These are phyloP conservation scores for Amanita polypyramis DNA, from an alignment of 768 basidiomycete species.

Conservation along the genomic window DNA sequence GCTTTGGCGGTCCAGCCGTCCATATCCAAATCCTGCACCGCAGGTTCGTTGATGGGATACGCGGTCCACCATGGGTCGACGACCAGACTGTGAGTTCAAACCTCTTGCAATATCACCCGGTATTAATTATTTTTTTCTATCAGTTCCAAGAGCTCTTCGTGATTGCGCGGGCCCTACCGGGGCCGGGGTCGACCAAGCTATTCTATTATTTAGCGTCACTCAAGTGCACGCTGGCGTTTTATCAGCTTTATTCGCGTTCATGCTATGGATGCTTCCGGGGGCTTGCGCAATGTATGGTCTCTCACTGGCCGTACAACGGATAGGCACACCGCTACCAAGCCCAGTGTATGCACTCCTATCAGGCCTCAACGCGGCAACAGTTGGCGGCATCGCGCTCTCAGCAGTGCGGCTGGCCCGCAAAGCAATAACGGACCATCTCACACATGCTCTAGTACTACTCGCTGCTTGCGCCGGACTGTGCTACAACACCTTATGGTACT, in stretches of 20 bases:
- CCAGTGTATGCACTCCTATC: conserved; percentile 40
- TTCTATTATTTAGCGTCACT: conserved; percentile 37
- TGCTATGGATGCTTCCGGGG: conserved; percentile 37
- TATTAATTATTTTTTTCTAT: conserved; percentile 10
- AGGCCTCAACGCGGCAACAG: conserved; percentile 43
- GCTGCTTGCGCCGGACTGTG: conserved; percentile 37
- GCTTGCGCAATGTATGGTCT: conserved; percentile 37
- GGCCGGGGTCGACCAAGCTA: conserved; percentile 38
- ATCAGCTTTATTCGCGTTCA: conserved; percentile 30
- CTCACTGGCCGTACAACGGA: conserved; percentile 29
- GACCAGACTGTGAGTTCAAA: conserved; percentile 25
- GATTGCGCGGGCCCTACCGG: conserved; percentile 35
- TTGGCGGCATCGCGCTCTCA: conserved; percentile 42
- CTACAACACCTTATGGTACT: conserved; percentile 43
- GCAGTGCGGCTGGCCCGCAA: conserved; percentile 35
- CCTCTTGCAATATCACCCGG: background rate
- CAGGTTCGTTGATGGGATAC: conserved; percentile 25
- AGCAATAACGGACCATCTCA: conserved; percentile 34
- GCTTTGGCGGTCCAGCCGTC: conserved; percentile 40
- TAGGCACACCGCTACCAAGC: conserved; percentile 31
- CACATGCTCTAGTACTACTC: conserved; percentile 29
- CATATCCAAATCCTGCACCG: conserved; percentile 37
- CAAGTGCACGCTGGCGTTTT: conserved; percentile 30
- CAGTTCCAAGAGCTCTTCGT: conserved; percentile 39
- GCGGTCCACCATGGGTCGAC: conserved; percentile 27